Evolutionary conservation across 1,284 basidiomycete genomes (phyloP), one percentile per base, ranked within the genome.

Genomic region (Cutaneotrichosporon cutaneum): DNA sequence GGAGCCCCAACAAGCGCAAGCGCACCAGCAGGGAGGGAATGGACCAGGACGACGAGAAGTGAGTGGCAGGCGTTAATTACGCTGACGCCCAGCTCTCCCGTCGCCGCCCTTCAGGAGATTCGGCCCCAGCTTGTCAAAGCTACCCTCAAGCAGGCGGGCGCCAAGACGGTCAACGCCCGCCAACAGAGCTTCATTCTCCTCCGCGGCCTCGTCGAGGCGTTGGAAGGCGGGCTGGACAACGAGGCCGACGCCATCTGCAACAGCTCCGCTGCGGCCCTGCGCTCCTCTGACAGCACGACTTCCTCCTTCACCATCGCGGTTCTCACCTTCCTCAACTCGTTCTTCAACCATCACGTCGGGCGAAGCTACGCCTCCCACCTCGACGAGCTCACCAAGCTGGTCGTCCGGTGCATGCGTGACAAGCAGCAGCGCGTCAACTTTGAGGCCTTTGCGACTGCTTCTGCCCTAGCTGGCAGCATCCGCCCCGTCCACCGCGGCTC

Each of bases 151-250:
- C 93, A 97, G 76, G 82, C 97, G 58, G 88, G 88, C 63, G 87
- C 87, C 1, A 96, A 93, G 81, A 90, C 91, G 0, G 84, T 92
- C n/a, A 77, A 84, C 1, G 90, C 90, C 0, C 84, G 94, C 5
- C 92, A 95, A 72, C 87, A 92, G 48, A 90, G 90, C 16, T 95
- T 96, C 72, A 82, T 83, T 30, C 82, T 98, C 18, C 82, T 98
- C 7, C 83, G 88, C 54, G 85, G 88, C 26, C 81, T 97, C 33
- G 83, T 94, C 56, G 83, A 84, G 22, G 92, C 94, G 3, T 83
- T 95, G 7, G 88, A 89, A 16, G 94, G 94, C 4, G 92, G 86
- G 0, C 82, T 99, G 9, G 85, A 92, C 1, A 82, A 81, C 18
- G 89, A 94, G 66, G 84, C 90, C 8, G 67, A 85, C 0, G 79